Evolutionary conservation across 257 asterid genomes (phyloP), one percentile per base, ranked within the genome.

Genomic region (Scutellaria barbata): DNA sequence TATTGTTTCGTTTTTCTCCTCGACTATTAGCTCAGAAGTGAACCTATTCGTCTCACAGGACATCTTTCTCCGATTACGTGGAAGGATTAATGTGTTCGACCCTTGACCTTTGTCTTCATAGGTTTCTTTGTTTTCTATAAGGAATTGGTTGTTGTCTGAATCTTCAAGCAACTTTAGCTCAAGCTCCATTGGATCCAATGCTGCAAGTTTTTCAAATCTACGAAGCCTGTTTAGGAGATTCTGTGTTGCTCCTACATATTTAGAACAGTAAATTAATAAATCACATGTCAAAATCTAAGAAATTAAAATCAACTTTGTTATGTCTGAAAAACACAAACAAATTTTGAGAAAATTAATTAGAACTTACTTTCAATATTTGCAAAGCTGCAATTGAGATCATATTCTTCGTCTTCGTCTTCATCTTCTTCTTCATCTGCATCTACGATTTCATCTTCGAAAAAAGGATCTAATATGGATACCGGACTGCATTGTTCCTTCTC

Each of bases 401-500:
- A 68, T 47, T 74, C 52, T 22, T 22, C 25, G 2, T 83, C 84
- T 75, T 71, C 68, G 42, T 74, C 52, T 0, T 83, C 84, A 76
- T 71, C 68, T 47, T 74, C 52, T 0, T 74, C 86, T 10, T 70
- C 86, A 7, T 75, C 85, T n/a, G 52, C 85, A 3, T 45, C 84
- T 8, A 17, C 74, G 13, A 66, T 43, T 67, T 54, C 81, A 10
- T 84, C 93, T 56, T 88, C 88, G n/a, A 87, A 90, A 40, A 81
- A 85, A 70, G 85, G 61, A 16, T 87, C 98, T 51, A 92, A 72
- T 16, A 92, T 83, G 0, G 96, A 92, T n/a, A 85, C 95, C 1
- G 96, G 96, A 42, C 98, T 92, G 68, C 87, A 79, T 66, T 90
- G 96, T 39, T 89, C 95, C 63, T 82, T 87, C 75, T 86, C 96